Conservation (phyloP, 1,139 yeast species). For the Fermentozyma sake region DNA sequence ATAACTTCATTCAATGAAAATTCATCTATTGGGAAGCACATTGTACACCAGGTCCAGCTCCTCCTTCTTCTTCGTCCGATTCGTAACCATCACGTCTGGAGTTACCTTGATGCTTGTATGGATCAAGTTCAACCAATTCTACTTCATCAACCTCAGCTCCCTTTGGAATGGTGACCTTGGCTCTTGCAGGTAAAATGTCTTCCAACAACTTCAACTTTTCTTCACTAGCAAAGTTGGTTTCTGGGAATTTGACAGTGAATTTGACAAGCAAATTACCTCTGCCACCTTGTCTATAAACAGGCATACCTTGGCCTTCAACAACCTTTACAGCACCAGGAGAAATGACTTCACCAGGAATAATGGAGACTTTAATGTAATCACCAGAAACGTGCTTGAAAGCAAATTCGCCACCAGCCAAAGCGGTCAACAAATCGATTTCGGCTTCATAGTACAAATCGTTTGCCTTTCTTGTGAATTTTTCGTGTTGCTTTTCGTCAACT, state of each 20-base stretch:
- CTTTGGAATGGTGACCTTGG: conserved; percentile 50
- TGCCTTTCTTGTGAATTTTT: conserved; percentile 78
- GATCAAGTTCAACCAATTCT: conserved; percentile 60
- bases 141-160: conserved; percentile 79
- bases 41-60: conserved; percentile 75
- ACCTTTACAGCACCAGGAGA: conserved; percentile 80
- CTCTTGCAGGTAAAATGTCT: conserved; percentile 63
- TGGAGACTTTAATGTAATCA: conserved; percentile 77
- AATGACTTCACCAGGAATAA: conserved; percentile 91
- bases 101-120: conserved; percentile 51
- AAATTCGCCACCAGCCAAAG: conserved; percentile 93
- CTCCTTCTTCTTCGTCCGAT: conserved; percentile 63
- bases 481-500: conserved; percentile 84
- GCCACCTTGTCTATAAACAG: conserved; percentile 71
- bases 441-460: conserved; percentile 83
- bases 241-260: conserved; percentile 71
- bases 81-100: conserved; percentile 57
- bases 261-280: conserved; percentile 69
- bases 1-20: no score
- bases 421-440: conserved; percentile 87
- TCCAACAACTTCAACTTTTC: conserved; percentile 65
- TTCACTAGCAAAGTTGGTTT: conserved; percentile 56
- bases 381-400: conserved; percentile 84
- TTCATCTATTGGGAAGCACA: conserved; percentile 79
- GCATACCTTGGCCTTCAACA: conserved; percentile 95